Conservation (phyloP, 1,284 basidiomycete species). For the Wallemia mellicola region DNA sequence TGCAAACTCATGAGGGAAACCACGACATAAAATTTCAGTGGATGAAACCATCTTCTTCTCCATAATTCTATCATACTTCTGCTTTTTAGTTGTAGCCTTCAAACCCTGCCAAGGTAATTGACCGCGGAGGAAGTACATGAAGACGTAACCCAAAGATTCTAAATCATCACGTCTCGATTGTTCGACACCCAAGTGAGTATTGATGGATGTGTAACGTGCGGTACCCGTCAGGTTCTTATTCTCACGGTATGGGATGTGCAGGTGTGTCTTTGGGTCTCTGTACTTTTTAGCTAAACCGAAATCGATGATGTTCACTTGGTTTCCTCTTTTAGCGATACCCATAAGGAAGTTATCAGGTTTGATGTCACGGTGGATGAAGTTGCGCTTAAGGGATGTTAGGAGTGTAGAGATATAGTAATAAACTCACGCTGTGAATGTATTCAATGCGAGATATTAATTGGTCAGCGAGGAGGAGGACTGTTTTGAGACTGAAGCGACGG, state of each 20-base stretch:
- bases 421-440: constrained; percentile 48
- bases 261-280: constrained; percentile 94
- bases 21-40: constrained; percentile 77
- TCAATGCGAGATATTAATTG: constrained; percentile 96
- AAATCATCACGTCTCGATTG: constrained; percentile 87
- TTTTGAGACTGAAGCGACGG: constrained; percentile 92
- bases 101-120: constrained; percentile 91
- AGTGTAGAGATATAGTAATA: neutral
- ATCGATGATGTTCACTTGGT: constrained; percentile 98
- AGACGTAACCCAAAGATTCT: constrained; percentile 80
- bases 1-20: constrained; percentile 89
- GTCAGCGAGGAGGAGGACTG: constrained; percentile 81
- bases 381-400: constrained; percentile 25
- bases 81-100: constrained; percentile 96
- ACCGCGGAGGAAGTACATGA: constrained; percentile 95
- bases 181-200: constrained; percentile 92
- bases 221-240: constrained; percentile 99
- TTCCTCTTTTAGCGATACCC: constrained; percentile 97
- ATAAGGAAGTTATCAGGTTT: constrained; percentile 67
- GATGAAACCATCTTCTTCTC: constrained; percentile 99
- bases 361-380: constrained; percentile 91
- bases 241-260: constrained; percentile 97
- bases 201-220: constrained; percentile 96
- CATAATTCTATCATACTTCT: constrained; percentile 98
- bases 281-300: constrained; percentile 99